Percentiles rank a stretch among this genome's conserved stretches.
phyloP scores from a whole-genome alignment of 345 rosid species.

The rapeseed (Brassica napus) region DNA sequence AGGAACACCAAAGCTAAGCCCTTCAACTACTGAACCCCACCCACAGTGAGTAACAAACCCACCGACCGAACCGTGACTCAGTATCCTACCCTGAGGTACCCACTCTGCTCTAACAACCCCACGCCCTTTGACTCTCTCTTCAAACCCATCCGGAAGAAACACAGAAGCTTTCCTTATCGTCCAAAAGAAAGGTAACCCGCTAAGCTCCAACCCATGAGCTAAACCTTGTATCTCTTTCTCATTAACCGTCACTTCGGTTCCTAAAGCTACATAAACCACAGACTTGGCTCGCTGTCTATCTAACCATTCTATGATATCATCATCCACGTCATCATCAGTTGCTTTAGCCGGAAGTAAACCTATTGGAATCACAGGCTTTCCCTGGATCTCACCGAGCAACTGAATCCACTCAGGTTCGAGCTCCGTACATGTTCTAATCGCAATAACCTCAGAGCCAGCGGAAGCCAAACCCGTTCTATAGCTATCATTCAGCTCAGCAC shows the following conservation, averaged over 20 bases:
- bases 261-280: constrained; percentile 40
- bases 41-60: constrained; percentile 48
- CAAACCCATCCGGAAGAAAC: constrained; percentile 37
- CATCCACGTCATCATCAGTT: not conserved
- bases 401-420: constrained; percentile 36
- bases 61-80: constrained; percentile 41
- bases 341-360: constrained; percentile 38
- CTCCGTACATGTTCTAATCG: constrained; percentile 23
- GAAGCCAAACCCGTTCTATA: not conserved
- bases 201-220: constrained; percentile 48
- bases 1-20: constrained; percentile 38
- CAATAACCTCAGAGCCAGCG: constrained; percentile 27
- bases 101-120: constrained; percentile 33
- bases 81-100: constrained; percentile 38
- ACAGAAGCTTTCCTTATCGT: constrained; percentile 19
- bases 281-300: constrained; percentile 23
- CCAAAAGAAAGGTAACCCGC: constrained; percentile 49
- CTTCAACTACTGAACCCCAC: constrained; percentile 45
- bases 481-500: not conserved
- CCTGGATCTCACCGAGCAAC: constrained; percentile 22
- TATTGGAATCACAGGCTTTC: constrained; percentile 30
- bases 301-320: constrained; percentile 39
- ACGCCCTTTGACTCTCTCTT: constrained; percentile 36
- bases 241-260: constrained; percentile 9
- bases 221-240: constrained; percentile 34